A percentile compares a stretch with the other conserved stretches of the same genome.
These are phyloP conservation scores for Aeschynomene evenia DNA, from an alignment of 306 rosid genomes.

Conservation along the genomic window DNA sequence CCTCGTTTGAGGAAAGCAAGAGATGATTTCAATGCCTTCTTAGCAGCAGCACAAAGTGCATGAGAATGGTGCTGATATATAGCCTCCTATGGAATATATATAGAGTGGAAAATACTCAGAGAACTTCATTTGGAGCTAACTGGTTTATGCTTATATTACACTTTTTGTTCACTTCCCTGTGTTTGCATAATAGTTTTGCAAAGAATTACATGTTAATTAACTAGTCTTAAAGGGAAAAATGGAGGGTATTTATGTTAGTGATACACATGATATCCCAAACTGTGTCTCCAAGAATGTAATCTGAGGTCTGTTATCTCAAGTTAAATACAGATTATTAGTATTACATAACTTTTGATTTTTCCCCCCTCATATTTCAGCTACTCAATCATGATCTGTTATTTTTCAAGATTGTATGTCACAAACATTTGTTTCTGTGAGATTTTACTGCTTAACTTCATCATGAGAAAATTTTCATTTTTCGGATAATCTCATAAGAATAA, in stretches of 20 bases:
- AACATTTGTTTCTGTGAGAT: neutral
- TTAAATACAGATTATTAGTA: neutral
- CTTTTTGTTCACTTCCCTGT: neutral
- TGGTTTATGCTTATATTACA: neutral
- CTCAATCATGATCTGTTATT: neutral
- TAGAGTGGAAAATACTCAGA: neutral
- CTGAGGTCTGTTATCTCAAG: neutral
- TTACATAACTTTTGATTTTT: neutral
- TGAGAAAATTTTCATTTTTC: neutral
- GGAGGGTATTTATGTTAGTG: neutral
- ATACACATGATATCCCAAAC: neutral
- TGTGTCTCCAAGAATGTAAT: neutral
- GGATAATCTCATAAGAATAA: neutral
- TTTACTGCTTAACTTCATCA: neutral
- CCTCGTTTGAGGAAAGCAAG: slow-evolving; percentile 74
- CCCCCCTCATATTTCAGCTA: neutral
- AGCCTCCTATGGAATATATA: neutral
- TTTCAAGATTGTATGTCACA: neutral
- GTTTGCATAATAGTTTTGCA: neutral
- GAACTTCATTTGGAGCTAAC: slow-evolving; percentile 7
- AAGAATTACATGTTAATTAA: slow-evolving; percentile 1
- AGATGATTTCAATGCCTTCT: slow-evolving; percentile 71
- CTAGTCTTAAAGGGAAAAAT: neutral
- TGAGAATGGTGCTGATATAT: slow-evolving; percentile 24
- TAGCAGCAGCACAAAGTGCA: slow-evolving; percentile 69